Evolutionary conservation across 2,329 filamentous ascomycete genomes (phyloP).

Genomic region (Magnaporthiopsis poae): DNA sequence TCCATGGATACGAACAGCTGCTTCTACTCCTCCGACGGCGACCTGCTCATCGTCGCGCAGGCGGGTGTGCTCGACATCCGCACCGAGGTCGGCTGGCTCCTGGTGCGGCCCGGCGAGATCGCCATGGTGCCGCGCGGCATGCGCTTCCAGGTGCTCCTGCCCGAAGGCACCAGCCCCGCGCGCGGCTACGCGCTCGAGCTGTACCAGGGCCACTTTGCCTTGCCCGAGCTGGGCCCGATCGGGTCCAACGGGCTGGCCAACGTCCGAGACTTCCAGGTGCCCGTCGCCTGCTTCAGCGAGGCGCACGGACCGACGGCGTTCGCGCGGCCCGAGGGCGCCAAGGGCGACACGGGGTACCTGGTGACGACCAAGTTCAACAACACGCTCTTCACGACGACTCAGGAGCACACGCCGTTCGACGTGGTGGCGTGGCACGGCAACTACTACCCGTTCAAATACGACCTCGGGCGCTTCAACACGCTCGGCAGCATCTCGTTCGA

Average conservation of each 20-base stretch:
- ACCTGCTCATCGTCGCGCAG: constrained; percentile 58
- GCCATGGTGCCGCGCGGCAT: constrained; percentile 54
- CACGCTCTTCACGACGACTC: constrained; percentile 46
- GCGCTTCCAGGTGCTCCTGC: constrained; percentile 49
- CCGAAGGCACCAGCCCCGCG: constrained; percentile 29
- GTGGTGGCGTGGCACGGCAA: constrained; percentile 60
- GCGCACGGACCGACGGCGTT: constrained; percentile 21
- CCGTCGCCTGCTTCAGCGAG: constrained; percentile 47
- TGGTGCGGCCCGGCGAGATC: constrained; percentile 55
- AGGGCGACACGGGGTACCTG: constrained; percentile 22
- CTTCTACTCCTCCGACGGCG: constrained; percentile 62
- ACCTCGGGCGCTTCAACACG: constrained; percentile 53
- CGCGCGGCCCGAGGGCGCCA: neutral
- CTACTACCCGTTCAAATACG: constrained; percentile 60
- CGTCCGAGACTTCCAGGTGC: constrained; percentile 50
- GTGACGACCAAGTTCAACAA: constrained; percentile 49
- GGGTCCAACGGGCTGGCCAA: constrained; percentile 51
- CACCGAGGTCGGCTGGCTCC: constrained; percentile 52
- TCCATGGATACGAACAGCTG: constrained; percentile 57
- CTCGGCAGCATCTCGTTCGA: constrained; percentile 54
- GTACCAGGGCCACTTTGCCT: constrained; percentile 47
- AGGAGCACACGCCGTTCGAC: constrained; percentile 55
- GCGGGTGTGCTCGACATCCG: constrained; percentile 54
- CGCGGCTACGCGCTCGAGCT: constrained; percentile 53
- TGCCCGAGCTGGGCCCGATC: constrained; percentile 50